Conservation (phyloP, 2,329 filamentous ascomycete genomes). For the Penicillium glabrum region DNA sequence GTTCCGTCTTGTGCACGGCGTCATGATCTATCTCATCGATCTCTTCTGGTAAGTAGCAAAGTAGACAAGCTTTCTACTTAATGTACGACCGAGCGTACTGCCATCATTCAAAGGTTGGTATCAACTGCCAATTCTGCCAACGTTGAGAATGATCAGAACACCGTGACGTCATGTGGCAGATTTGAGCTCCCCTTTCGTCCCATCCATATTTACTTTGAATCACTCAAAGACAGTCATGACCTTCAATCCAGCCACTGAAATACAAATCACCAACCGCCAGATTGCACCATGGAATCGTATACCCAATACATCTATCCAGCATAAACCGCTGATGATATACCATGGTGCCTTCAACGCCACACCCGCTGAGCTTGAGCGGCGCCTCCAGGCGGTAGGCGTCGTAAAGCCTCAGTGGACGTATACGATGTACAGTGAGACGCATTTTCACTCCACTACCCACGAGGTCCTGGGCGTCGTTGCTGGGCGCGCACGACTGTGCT, state of each 20-base stretch:
- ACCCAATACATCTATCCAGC: constrained; percentile 65
- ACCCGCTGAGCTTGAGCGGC: constrained; percentile 55
- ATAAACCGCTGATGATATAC: constrained; percentile 66
- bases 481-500: constrained; percentile 62
- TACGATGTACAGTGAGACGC: constrained; percentile 65
- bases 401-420: constrained; percentile 67
- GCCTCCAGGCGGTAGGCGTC: constrained; percentile 54
- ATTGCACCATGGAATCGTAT: constrained; percentile 59
- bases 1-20: background rate
- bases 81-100: background rate
- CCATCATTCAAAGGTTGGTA: background rate
- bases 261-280: constrained; percentile 58
- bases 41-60: background rate
- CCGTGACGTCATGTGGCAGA: background rate
- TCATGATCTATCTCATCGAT: background rate
- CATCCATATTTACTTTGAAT: background rate
- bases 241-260: constrained; percentile 48
- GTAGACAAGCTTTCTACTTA: background rate
- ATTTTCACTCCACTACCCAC: constrained; percentile 68
- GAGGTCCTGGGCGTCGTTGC: constrained; percentile 63
- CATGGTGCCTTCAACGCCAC: constrained; percentile 56
- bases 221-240: constrained; percentile 23
- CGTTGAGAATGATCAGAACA: background rate
- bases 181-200: background rate
- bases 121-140: background rate